These are phyloP conservation scores for Pilasporangium apinafurcum DNA, from an alignment of 352 stramenopile species.

Conservation along the genomic window DNA sequence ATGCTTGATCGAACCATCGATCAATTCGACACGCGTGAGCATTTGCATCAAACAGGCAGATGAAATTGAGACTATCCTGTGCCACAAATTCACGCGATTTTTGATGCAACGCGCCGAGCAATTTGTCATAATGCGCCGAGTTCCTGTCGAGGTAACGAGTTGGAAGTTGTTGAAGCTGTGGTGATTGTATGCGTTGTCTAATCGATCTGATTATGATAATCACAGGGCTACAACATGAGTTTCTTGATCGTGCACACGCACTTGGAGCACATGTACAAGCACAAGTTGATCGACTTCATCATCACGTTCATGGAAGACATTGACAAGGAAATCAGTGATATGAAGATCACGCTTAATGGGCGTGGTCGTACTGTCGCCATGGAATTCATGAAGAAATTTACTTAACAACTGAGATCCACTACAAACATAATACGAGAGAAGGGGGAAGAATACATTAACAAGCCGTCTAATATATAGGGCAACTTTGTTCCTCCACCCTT, in stretches of 20 bases:
- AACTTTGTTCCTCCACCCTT: too few species aligned
- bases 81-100: slow-evolving; percentile 94
- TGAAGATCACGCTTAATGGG: slow-evolving; percentile 96
- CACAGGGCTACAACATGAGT: slow-evolving; percentile 93
- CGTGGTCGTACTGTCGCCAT: slow-evolving; percentile 90
- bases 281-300: slow-evolving; percentile 97
- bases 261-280: slow-evolving; percentile 94
- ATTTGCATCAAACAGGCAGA: slow-evolving; percentile 96
- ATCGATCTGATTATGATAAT: not conserved
- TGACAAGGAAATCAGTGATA: slow-evolving; percentile 96
- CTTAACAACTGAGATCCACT: slow-evolving; percentile 12
- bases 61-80: slow-evolving; percentile 92
- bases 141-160: slow-evolving; percentile 58
- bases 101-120: slow-evolving; percentile 95
- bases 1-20: slow-evolving; percentile 91
- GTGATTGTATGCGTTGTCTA: not conserved
- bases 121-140: slow-evolving; percentile 93
- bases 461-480: not conserved
- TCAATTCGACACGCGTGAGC: slow-evolving; percentile 95
- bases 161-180: too few species aligned
- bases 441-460: not conserved
- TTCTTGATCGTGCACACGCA: slow-evolving; percentile 94
- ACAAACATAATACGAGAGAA: not conserved
- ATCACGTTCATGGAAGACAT: slow-evolving; percentile 98
- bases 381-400: slow-evolving; percentile 95